Base-by-base conservation (phyloP, 192 early-diverging fungal genomes). In the Coemansia sp. region DNA sequence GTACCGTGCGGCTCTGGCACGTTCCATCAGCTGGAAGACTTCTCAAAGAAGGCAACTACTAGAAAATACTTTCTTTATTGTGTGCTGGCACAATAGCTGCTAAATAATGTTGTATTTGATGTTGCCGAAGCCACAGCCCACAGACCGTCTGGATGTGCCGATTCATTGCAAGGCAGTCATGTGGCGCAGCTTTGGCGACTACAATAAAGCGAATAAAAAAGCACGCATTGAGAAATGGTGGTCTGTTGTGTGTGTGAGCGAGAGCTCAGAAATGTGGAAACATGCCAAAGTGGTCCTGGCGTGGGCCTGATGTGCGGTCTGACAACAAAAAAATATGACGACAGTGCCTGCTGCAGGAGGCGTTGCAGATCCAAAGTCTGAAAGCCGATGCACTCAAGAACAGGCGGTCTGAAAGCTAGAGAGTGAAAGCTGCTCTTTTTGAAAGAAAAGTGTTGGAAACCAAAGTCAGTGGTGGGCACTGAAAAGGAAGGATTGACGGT, bases 1-100 rank as follows among this genome's bases (percentile, higher is more conserved):
- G 64, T 58, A 66, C 74, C 25, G 63, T 81, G 35, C 74, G 79
- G 18, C 64, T 81, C 43, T 81, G 79, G 79, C 79, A 81, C 66
- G 68, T 80, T 21, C 77, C 77, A 18, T 80, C 77, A 2, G 69
- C 72, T 6, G 77, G 77, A 12, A 72, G 77, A n/a, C 63, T 74
- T 48, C 72, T 80, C 37, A 80, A 80, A 40, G 77, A 71, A 21
- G 63, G 65, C 9, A 34, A 18, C 20, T 31, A 8, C 18, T 57
- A 21, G 25, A 12, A 43, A 35, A 21, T 51, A 9, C 7, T 26
- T 51, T 26, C 8, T 51, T 18, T 15, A 3, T 45, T 45, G 42
- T 26, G 5, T 51, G 20, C 9, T 26, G 7, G 48, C 7, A 7
- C 40, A 51, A 26, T 51, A 26, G 1, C 26, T 49, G 21, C 12